These are phyloP conservation scores for Phytophthora pisi DNA, from an alignment of 352 stramenopile species.

Conservation along the genomic window DNA sequence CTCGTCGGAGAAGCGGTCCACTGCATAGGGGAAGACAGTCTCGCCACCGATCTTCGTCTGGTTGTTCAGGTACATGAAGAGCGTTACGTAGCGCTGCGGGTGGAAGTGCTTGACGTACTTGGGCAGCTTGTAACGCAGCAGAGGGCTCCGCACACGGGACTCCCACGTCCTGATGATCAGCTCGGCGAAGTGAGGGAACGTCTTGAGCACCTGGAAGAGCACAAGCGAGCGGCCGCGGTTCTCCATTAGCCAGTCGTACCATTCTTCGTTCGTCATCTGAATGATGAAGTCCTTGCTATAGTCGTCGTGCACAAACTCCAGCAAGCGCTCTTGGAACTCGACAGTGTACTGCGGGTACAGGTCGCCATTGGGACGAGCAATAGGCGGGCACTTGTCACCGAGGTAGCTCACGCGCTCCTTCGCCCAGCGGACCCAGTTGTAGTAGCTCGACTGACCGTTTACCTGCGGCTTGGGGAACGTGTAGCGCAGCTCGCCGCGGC, in stretches of 20 bases:
- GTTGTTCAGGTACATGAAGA: slow-evolving; percentile 98
- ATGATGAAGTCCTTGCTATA: slow-evolving; percentile 58
- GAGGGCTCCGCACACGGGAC: slow-evolving; percentile 33
- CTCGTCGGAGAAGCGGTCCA: slow-evolving; percentile 73
- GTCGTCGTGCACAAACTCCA: slow-evolving; percentile 67
- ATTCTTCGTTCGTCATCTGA: slow-evolving; percentile 60
- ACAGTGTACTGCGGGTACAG: slow-evolving; percentile 80
- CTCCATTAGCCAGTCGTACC: slow-evolving; percentile 69
- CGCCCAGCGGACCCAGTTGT: slow-evolving; percentile 80
- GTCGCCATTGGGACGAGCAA: slow-evolving; percentile 49
- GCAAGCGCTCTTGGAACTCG: slow-evolving; percentile 61
- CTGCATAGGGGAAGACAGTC: slow-evolving; percentile 93
- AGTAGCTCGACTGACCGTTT: slow-evolving; percentile 71
- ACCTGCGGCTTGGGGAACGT: slow-evolving; percentile 64
- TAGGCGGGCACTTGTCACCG: slow-evolving; percentile 45
- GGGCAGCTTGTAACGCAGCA: slow-evolving; percentile 61
- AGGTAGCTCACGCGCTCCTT: slow-evolving; percentile 78
- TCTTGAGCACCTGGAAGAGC: slow-evolving; percentile 62
- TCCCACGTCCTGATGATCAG: slow-evolving; percentile 76
- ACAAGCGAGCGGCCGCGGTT: slow-evolving; percentile 67
- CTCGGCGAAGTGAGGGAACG: slow-evolving; percentile 62
- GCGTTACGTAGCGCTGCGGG: slow-evolving; percentile 94
- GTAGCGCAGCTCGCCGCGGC: slow-evolving; percentile 57
- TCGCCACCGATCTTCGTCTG: slow-evolving; percentile 94
- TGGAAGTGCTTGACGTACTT: slow-evolving; percentile 80